Evolutionary conservation across 306 rosid genomes (phyloP), one percentile per base, ranked within the genome.

Genomic region (Calophaca sinica): DNA sequence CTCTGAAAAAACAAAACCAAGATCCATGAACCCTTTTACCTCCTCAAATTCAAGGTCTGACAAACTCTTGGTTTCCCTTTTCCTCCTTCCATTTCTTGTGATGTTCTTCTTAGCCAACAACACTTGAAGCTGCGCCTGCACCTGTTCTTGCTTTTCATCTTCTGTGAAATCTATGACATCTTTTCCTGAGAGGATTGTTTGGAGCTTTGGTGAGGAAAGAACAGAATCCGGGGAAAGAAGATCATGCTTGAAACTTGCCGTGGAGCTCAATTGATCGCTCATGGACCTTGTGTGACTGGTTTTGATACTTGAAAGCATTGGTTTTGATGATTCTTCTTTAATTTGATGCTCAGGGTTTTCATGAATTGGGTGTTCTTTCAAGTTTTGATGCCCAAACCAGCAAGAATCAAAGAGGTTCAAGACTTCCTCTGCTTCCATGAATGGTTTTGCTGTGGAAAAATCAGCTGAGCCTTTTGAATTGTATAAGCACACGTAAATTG

Each of bases 11-110:
- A 89, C 93, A 86, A 91, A 91, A 31, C 97, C 98, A 61, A 94
- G 72, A 86, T 94, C 97, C 93, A 87, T 83, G 73, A 91, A 94
- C 82, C 97, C 98, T 86, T 88, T 88, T 38, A 91, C 77, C 84
- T 94, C 98, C 72, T 94, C 83, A 72, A 89, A 88, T 65, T 94
- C 94, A 71, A 94, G 97, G 73, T 94, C 93, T 13, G 94, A 76
- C 41, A 88, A 80, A 80, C 97, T 94, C 93, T 91, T 93, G 74
- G 84, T 93, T 57, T 66, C 81, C 2, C 83, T 63, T n/a, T 13
- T 84, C 60, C 36, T 74, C 74, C 79, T 85, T 81, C 67, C 61
- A 41, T 32, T 77, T 13, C 57, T 75, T 59, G 39, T 45, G 39
- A 2, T 58, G 9, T 74, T 78, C 83, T 63, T 85, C 74, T 72